Conservation (phyloP, 768 basidiomycete species). For the Phylloporus sp. region DNA sequence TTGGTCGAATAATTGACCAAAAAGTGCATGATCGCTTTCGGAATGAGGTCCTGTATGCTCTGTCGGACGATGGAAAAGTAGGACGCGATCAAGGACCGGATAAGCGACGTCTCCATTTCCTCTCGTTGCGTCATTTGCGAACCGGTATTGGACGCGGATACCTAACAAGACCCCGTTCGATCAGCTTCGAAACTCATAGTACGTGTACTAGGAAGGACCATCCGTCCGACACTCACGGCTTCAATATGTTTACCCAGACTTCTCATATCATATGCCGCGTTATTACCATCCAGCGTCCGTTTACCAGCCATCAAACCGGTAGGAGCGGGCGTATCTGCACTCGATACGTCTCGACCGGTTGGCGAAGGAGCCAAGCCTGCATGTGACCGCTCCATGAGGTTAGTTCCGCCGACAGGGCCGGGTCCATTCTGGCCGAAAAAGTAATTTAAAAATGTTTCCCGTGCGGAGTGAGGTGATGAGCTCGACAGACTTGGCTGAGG, state of each 20-base stretch:
- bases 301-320: slow-evolving; percentile 65
- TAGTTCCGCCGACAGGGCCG: slow-evolving; percentile 61
- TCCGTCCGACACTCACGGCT: slow-evolving; percentile 58
- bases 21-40: slow-evolving; percentile 98
- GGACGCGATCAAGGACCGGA: slow-evolving; percentile 89
- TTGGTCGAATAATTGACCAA: slow-evolving; percentile 96
- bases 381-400: slow-evolving; percentile 39
- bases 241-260: slow-evolving; percentile 96
- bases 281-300: slow-evolving; percentile 64
- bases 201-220: slow-evolving; percentile 2
- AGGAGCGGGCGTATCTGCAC: slow-evolving; percentile 44
- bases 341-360: slow-evolving; percentile 62
- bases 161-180: slow-evolving; percentile 28
- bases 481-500: slow-evolving; percentile 31
- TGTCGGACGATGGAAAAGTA: slow-evolving; percentile 97
- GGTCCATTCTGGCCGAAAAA: slow-evolving; percentile 93
- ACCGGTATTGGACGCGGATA: slow-evolving; percentile 56
- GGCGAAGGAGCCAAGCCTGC: slow-evolving; percentile 34
- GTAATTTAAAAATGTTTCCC: slow-evolving; percentile 94
- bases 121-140: slow-evolving; percentile 70
- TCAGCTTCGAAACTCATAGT: slow-evolving; percentile 12
- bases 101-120: slow-evolving; percentile 95
- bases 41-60: slow-evolving; percentile 93
- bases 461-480: slow-evolving; percentile 51
- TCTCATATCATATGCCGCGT: slow-evolving; percentile 96